Percentiles rank a stretch among this genome's conserved stretches.
Conservation (phyloP, 2,329 filamentous ascomycete species). For the Fusarium transvaalense region DNA sequence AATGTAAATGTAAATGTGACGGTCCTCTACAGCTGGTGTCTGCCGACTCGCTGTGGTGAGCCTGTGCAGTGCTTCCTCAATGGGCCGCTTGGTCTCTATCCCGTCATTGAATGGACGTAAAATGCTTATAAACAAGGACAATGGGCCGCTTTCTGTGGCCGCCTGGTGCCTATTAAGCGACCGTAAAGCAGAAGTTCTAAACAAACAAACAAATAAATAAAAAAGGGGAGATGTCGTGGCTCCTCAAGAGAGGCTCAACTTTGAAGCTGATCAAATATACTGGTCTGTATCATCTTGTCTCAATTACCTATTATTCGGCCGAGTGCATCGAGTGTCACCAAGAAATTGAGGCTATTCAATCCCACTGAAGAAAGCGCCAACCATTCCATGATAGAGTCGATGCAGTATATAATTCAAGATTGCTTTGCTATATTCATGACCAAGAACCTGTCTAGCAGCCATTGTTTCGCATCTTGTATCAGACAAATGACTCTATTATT, state of each 20-base stretch:
- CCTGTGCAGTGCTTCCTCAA: constrained; percentile 36
- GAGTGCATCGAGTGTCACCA: constrained; percentile 12
- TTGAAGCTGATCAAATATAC: not conserved
- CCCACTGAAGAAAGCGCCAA: constrained; percentile 5
- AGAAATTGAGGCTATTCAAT: constrained; percentile 28
- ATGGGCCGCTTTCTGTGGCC: constrained; percentile 35
- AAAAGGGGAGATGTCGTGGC: constrained; percentile 28
- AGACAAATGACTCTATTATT: constrained; percentile 26
- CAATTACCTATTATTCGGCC: constrained; percentile 6
- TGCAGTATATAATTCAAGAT: constrained; percentile 23
- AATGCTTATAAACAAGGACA: constrained; percentile 38
- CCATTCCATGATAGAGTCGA: constrained; percentile 19
- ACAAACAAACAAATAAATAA: constrained; percentile 41
- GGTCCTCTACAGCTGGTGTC: constrained; percentile 37
- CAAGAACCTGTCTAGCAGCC: not conserved
- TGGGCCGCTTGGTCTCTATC: constrained; percentile 9
- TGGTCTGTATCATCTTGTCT: constrained; percentile 1
- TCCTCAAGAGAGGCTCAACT: constrained; percentile 7
- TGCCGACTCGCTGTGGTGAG: constrained; percentile 41
- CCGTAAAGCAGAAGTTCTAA: constrained; percentile 41
- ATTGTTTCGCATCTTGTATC: constrained; percentile 26
- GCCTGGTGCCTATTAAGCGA: constrained; percentile 34
- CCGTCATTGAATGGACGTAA: constrained; percentile 32
- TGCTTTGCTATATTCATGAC: constrained; percentile 3
- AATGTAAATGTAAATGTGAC: constrained; percentile 14